Base-by-base conservation (phyloP, 176 grass and related monocot genomes). In the Puya raimondii region DNA sequence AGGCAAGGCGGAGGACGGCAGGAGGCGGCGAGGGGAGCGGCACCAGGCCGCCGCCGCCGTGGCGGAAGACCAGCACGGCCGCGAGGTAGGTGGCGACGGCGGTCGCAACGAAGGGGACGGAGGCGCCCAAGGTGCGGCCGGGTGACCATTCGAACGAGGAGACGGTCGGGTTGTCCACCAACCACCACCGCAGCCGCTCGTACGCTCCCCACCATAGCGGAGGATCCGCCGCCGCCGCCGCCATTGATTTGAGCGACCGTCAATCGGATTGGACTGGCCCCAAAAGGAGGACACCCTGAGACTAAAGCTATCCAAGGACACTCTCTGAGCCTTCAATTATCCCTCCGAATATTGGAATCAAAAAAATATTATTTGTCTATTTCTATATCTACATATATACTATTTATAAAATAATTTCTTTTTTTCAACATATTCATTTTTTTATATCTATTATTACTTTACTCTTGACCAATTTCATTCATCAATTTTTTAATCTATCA, bases 121-220 rank as follows among this genome's bases (percentile, higher is more conserved):
- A 72, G 49, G 93, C 66, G 58, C 70, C 93, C 53, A 70, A 73
- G 16, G 93, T 89, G 79, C 49, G 54, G 58, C 87, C 64, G 9
- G 93, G 81, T 11, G 74, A 71, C 89, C 93, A 97, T 6, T 76
- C 76, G 79, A 92, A 97, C 27, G 65, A 69, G 64, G 84, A 74
- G 73, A 92, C 83, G 20, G 71, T 72, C 2, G 89, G 89, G 54
- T 83, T 88, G 14, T 97, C 88, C 23, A 92, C 93, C 54, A 97
- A 81, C 72, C 80, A 74, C 83, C 83, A 85, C 42, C 73, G 84
- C 20, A 73, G 84, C 20, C 51, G 67, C 48, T 65, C 17, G 70
- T 73, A 64, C 64, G 79, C 23, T 72, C 22, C 74, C 4, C 29
- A 6, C 29, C 29, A 33, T 4, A 33, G 0, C 4, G 29, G 3